Base-by-base conservation (phyloP, 768 basidiomycete species). In the Pholiota microspora region DNA sequence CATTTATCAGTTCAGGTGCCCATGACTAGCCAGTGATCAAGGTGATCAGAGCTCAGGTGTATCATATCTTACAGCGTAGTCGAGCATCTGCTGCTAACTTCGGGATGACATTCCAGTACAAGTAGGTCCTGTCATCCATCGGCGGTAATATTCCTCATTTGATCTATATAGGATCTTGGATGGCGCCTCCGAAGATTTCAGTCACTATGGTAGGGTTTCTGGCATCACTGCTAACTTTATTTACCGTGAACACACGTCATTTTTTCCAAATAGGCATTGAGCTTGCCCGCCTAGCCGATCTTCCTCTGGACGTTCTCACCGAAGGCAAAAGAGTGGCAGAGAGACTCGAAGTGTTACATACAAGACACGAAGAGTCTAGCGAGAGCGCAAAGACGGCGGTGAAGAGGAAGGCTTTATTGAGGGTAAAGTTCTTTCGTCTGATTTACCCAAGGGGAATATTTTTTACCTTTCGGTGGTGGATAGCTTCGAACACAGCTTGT, bases 241-340 rank as follows among this genome's bases (percentile, higher is more conserved):
- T n/a, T n/a, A n/a, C n/a, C n/a, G n/a, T n/a, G n/a, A n/a, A n/a
- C n/a, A n/a, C n/a, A n/a, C n/a, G n/a, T n/a, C n/a, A n/a, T n/a
- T n/a, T n/a, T n/a, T n/a, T 57, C 23, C 13, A 31, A 31, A 21
- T 58, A 95, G 95, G 96, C 2, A 74, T 99, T 9, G 90, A 97
- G 61, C 80, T 98, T 24, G 94, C 95, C 10, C 82, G 83, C 45
- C 78, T 96, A 4, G 94, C 93, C 0, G 92, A 94, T 63, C 75
- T 99, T 0, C 96, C 96, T 0, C 58, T 67, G 0, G 81, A 89
- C 45, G 83, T 96, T 10, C 67, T 94, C 36, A 58, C 63, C 3
- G 85, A 89, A 67, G 86, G 81, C 4, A 79, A 71, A 55, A 73
- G 81, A 52, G 82, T 91, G 0, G 82, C 92, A 2, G 74, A 76